phyloP scores from a whole-genome alignment of 1,284 basidiomycete species.

The Ganoderma lucidum region DNA sequence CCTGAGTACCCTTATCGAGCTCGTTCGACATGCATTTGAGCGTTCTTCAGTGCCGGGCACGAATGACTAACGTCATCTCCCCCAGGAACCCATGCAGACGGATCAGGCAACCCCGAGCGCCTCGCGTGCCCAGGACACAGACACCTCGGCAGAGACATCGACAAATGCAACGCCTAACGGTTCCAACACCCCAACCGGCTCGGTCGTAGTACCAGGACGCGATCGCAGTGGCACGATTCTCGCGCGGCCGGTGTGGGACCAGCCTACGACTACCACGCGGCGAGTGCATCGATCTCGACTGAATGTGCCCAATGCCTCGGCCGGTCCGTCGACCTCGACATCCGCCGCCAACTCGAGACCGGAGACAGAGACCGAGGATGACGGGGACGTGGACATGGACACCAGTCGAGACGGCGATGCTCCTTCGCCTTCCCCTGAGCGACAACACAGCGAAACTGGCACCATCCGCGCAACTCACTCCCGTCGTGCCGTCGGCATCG shows the following conservation, averaged over 20 bases:
- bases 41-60: neutral
- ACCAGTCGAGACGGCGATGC: constrained; percentile 46
- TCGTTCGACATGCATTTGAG: neutral
- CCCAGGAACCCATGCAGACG: constrained; percentile 43
- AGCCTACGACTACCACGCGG: constrained; percentile 39
- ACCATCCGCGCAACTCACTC: constrained; percentile 43
- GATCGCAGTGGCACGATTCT: constrained; percentile 82
- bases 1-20: neutral
- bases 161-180: constrained; percentile 64
- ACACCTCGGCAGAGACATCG: constrained; percentile 67
- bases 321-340: constrained; percentile 56
- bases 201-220: constrained; percentile 60
- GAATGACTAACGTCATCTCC: constrained; percentile 4
- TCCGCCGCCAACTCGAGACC: constrained; percentile 66
- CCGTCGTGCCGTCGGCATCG: constrained; percentile 66
- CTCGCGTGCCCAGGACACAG: constrained; percentile 54
- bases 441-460: constrained; percentile 46
- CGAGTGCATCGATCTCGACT: constrained; percentile 43
- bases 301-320: constrained; percentile 37
- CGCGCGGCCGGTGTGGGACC: constrained; percentile 70
- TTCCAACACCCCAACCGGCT: constrained; percentile 65
- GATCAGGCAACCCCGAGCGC: constrained; percentile 34
- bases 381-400: constrained; percentile 66
- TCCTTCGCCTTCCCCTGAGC: constrained; percentile 46
- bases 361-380: constrained; percentile 80